phyloP scores from a whole-genome alignment of 2,329 filamentous ascomycete genomes.

The Pestalotiopsis sp. region DNA sequence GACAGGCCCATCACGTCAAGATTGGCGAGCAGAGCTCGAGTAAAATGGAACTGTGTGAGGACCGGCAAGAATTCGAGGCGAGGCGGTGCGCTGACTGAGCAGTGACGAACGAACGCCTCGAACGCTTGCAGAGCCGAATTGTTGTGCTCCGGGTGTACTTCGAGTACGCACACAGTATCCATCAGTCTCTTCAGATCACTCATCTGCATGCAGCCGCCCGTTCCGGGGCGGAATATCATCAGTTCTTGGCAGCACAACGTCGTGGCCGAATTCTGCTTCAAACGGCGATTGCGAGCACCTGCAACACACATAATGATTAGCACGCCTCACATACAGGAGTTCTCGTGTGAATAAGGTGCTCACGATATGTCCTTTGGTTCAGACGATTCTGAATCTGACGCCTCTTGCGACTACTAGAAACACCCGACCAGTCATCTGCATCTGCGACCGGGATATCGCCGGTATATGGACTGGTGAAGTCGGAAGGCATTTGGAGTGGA shows the following conservation, averaged over 20 bases:
- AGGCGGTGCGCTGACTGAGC: constrained; percentile 16
- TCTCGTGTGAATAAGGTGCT: background rate
- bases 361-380: constrained; percentile 24
- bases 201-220: background rate
- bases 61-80: constrained; percentile 18
- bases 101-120: constrained; percentile 12
- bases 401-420: constrained; percentile 22
- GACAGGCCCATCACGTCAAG: constrained; percentile 14
- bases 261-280: background rate
- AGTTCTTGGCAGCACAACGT: background rate
- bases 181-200: constrained; percentile 15
- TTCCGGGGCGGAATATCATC: background rate
- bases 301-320: background rate
- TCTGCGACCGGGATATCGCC: background rate
- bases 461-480: background rate
- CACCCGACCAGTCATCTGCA: constrained; percentile 27
- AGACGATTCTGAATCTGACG: constrained; percentile 26
- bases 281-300: background rate
- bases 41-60: constrained; percentile 20
- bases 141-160: background rate
- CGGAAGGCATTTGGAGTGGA: background rate
- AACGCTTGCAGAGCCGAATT: background rate
- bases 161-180: background rate
- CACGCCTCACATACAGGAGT: background rate
- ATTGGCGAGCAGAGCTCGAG: constrained; percentile 21